Evolutionary conservation across 2,329 filamentous ascomycete species (phyloP), one percentile per base, ranked within the genome.

Genomic region (Pseudocercospora fuligena): DNA sequence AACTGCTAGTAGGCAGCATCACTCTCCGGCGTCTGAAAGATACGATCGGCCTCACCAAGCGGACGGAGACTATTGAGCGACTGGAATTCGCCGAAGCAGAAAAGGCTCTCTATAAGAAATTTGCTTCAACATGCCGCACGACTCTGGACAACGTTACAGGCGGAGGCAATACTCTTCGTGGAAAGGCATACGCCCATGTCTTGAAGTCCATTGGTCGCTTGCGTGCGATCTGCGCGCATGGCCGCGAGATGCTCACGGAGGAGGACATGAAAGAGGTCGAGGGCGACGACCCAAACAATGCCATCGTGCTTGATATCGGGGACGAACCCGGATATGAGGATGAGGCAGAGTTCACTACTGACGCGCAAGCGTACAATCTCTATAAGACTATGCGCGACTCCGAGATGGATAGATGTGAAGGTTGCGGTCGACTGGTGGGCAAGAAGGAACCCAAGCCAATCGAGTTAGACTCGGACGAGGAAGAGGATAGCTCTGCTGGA

Each of bases 21-120:
- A 98, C 95, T 0, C 84, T 99, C 9, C 90, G 95, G 27, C 92
- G 95, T 23, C 84, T 95, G 36, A 98, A 98, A 79, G 93, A 98
- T 78, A 93, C 90, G 79, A 94, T 98, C 66, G 85, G 96, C 73
- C 83, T 99, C 1, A 92, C 93, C 1, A 84, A 86, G 23, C 88
- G 93, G 19, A 84, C 86, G 11, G 94, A 97, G 74, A 82, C 89
- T 11, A 86, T 94, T 9, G 83, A 94, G 5, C 87, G 83, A 67
- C 87, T 99, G 4, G 83, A 91, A 1, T 97, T 98, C 76, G 89
- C 87, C 8, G 82, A 85, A 2, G 86, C 92, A 14, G 95, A 99
- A 80, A 86, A 85, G 25, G 84, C 85, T 61, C 82, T 98, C 8
- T 97, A 99, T 77, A 89, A 94, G 23, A 87, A 93, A 72, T 97